Evolutionary conservation across 192 early-diverging fungal species (phyloP), one percentile per base, ranked within the genome.

Genomic region (Glomus cerebriforme): DNA sequence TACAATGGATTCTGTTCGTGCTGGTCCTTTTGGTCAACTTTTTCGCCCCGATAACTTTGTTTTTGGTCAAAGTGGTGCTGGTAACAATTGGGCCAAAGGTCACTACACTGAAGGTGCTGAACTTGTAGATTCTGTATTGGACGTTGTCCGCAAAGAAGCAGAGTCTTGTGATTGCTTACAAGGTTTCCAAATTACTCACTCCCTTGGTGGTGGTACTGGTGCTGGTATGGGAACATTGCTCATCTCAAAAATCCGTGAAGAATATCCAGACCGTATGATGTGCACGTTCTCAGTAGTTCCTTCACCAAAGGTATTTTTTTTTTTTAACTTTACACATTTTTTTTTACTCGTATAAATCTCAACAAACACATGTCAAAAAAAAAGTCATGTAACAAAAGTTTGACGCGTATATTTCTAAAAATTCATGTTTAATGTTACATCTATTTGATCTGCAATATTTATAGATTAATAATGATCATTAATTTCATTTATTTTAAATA

Each of bases 11-110:
- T 88, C 92, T 17, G 92, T 98, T 79, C 93, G 94, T 76, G 85
- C 90, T 70, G 91, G 93, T 69, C 88, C 90, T 58, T 93, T 91
- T 79, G 95, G 93, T 58, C 86, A 94, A 81, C 92, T 99, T 69
- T 99, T 96, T 89, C 93, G 96, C 80, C 96, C 96, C 27, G 97
- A 99, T 84, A 99, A 98, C 92, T 97, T 95, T 81, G 91, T 99
- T 68, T 92, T 93, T 86, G 98, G 93, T n/a, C 94, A 97, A 85
- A 94, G 88, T 79, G 98, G 98, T 80, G 98, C 98, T 75, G 98
- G 98, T 78, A 99, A 99, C 92, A 96, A 96, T 86, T 99, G 98
- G 98, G 98, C 98, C 79, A 98, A 97, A 85, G 98, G 98, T 75
- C 94, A 96, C 86, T 99, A 99, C 90, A 99, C 98, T 45, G 98